phyloP scores from a whole-genome alignment of 2,329 filamentous ascomycete species.

The Talaromyces sp. region DNA sequence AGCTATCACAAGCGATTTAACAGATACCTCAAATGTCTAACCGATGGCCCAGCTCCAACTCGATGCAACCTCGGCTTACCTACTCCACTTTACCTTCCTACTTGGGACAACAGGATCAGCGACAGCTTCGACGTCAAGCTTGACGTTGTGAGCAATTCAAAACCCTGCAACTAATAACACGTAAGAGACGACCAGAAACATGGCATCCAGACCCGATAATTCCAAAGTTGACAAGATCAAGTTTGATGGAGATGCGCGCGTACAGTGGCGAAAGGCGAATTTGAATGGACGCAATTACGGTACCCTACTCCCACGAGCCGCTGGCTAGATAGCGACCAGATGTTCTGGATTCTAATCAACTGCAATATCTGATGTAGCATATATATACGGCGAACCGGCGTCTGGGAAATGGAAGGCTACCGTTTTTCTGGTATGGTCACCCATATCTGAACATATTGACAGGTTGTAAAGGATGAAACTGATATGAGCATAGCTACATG shows the following conservation, averaged over 20 bases:
- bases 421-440: conserved; percentile 48
- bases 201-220: conserved; percentile 5
- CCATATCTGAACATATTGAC: not conserved
- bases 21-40: not conserved
- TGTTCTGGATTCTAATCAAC: not conserved
- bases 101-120: not conserved
- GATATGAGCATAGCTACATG: conserved; percentile 55
- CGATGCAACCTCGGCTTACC: conserved; percentile 6
- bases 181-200: not conserved
- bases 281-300: conserved; percentile 69
- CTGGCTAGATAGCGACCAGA: not conserved
- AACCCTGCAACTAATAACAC: not conserved
- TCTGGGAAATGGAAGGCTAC: conserved; percentile 47
- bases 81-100: conserved; percentile 1
- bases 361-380: conserved; percentile 35
- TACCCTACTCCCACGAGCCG: conserved; percentile 21
- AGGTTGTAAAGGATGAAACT: not conserved
- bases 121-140: not conserved
- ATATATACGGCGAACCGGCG: conserved; percentile 50
- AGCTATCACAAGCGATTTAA: not conserved
- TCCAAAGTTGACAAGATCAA: conserved; percentile 56
- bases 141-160: no score
- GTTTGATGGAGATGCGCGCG: conserved; percentile 60
- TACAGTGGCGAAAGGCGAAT: conserved; percentile 59
- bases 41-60: not conserved